A percentile compares a stretch with the other conserved stretches of the same genome.
Conservation (phyloP, 2,329 filamentous ascomycete species). For the Elsinoe batatas region DNA sequence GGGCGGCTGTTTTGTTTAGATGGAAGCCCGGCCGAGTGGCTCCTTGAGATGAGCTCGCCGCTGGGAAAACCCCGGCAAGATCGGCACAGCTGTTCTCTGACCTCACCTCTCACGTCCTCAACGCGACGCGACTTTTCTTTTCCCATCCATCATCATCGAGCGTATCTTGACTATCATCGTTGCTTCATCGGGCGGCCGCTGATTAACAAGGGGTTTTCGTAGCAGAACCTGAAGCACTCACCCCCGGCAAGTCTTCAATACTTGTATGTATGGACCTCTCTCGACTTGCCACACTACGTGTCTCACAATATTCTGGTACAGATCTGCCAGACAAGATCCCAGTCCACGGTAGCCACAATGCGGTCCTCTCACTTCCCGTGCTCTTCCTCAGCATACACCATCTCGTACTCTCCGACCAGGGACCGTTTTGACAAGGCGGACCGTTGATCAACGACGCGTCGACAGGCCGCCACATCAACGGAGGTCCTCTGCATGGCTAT, state of each 20-base stretch:
- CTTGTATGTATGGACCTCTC: neutral
- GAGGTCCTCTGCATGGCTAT: slow-evolving; percentile 4
- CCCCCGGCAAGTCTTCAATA: neutral
- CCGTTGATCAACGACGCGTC: slow-evolving; percentile 10
- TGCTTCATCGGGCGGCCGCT: neutral
- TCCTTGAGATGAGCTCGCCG: neutral
- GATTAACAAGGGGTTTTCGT: neutral
- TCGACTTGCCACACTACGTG: neutral
- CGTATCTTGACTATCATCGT: neutral
- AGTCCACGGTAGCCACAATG: neutral
- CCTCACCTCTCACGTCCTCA: neutral
- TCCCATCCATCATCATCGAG: slow-evolving; percentile 1
- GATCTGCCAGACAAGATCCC: neutral
- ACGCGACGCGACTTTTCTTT: slow-evolving; percentile 2
- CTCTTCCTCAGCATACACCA: neutral
- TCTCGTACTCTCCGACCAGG: neutral
- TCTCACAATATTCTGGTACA: slow-evolving; percentile 1
- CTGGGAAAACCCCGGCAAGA: slow-evolving; percentile 1
- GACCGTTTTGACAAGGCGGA: slow-evolving; percentile 10
- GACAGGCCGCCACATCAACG: slow-evolving; percentile 13
- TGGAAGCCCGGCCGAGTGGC: neutral
- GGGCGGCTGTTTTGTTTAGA: too few species aligned
- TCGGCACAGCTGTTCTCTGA: neutral
- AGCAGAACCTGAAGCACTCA: too few species aligned
- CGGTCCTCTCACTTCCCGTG: neutral